Percentiles rank a stretch among this genome's conserved stretches.
These are phyloP conservation scores for Melocanna baccifera DNA, from an alignment of 176 grass and related monocot species.

Conservation along the genomic window DNA sequence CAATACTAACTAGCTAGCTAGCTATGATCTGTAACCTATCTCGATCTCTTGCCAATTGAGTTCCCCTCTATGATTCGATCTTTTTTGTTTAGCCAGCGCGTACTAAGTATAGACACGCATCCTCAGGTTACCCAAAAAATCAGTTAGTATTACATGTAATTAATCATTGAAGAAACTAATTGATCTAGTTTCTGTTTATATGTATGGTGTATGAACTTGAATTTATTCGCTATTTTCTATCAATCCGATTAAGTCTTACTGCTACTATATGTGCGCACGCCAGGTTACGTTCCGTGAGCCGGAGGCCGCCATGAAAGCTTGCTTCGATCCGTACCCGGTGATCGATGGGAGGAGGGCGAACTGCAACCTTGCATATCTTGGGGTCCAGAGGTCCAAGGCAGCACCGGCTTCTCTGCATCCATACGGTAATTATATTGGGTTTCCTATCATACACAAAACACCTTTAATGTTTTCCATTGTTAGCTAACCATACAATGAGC, in stretches of 20 bases:
- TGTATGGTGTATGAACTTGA: background rate
- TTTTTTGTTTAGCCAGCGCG: background rate
- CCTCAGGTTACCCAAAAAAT: background rate
- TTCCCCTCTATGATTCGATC: background rate
- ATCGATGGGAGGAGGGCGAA: slow-evolving; percentile 55
- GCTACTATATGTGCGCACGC: background rate
- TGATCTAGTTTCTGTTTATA: background rate
- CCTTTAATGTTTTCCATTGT: background rate
- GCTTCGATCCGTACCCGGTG: slow-evolving; percentile 45
- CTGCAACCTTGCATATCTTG: slow-evolving; percentile 54
- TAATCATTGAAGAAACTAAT: background rate
- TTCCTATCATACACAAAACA: background rate
- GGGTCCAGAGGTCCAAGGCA: slow-evolving; percentile 42
- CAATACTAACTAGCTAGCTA: background rate
- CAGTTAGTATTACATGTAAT: background rate
- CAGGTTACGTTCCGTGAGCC: slow-evolving; percentile 58
- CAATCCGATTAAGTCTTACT: background rate
- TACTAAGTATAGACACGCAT: too few relatives aligned
- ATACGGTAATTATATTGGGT: slow-evolving; percentile 28
- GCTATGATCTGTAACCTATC: background rate
- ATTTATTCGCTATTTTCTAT: background rate
- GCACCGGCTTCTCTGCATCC: slow-evolving; percentile 29
- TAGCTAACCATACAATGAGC: background rate
- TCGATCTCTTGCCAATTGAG: background rate
- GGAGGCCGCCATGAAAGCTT: slow-evolving; percentile 47